Conservation (phyloP, 192 early-diverging fungal genomes). For the Helicostylum pulchrum region DNA sequence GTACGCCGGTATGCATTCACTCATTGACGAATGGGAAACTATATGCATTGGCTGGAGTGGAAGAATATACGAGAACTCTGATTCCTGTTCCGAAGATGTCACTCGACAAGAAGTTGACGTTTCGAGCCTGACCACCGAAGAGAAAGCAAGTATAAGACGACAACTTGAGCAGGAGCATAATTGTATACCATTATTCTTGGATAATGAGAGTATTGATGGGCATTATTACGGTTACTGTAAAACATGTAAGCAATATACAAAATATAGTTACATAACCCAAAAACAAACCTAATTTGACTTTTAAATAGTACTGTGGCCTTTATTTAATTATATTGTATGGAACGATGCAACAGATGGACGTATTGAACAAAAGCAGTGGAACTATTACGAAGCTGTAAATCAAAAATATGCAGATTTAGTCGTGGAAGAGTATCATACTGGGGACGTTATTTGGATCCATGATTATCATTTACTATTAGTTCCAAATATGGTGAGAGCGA, state of each 20-base stretch:
- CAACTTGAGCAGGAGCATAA: slow-evolving; percentile 33
- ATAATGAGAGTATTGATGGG: slow-evolving; percentile 63
- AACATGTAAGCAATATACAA: slow-evolving; percentile 51
- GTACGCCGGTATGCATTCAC: slow-evolving; percentile 78
- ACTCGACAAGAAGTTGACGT: neutral
- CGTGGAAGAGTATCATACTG: slow-evolving; percentile 63
- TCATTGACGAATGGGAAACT: slow-evolving; percentile 56
- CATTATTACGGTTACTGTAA: slow-evolving; percentile 99
- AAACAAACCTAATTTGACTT: neutral
- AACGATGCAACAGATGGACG: slow-evolving; percentile 69
- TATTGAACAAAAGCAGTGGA: slow-evolving; percentile 67
- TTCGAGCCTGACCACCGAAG: neutral
- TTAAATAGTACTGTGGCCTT: slow-evolving; percentile 82
- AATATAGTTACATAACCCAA: neutral
- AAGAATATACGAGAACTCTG: slow-evolving; percentile 56
- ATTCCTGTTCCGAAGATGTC: slow-evolving; percentile 1
- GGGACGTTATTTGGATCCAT: slow-evolving; percentile 90
- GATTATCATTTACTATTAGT: slow-evolving; percentile 94
- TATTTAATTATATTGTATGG: slow-evolving; percentile 92
- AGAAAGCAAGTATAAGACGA: neutral
- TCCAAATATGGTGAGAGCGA: slow-evolving; percentile 80
- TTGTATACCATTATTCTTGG: slow-evolving; percentile 75
- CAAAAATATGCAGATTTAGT: slow-evolving; percentile 74
- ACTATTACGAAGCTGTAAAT: slow-evolving; percentile 78
- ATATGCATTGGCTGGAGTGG: slow-evolving; percentile 57